Evolutionary conservation across 495 filamentous ascomycete genomes (phyloP).

Genomic region (Neurospora sp.): DNA sequence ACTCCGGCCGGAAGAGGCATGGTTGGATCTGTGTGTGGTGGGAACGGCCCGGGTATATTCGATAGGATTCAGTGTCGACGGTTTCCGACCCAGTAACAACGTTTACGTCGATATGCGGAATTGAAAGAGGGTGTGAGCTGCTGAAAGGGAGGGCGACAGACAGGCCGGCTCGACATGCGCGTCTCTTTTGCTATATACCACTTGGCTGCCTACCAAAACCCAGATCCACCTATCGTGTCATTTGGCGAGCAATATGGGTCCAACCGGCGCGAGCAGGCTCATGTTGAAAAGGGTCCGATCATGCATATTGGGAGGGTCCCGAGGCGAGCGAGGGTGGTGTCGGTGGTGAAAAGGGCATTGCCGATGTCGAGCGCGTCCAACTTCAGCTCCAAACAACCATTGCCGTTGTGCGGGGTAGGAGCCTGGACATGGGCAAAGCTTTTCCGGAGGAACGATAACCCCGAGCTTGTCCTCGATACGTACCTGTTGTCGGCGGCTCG

Average conservation of each 20-base stretch:
- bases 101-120: not conserved
- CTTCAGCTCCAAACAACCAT: not conserved
- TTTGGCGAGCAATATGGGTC: not conserved
- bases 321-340: not conserved
- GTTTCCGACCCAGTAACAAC: not conserved
- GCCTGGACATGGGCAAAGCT: not conserved
- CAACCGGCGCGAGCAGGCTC: not conserved
- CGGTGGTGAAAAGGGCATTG: not conserved
- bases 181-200: not conserved
- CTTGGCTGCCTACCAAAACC: not conserved
- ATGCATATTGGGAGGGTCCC: not conserved
- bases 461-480: not conserved
- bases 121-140: not conserved
- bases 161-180: not conserved
- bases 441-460: not conserved
- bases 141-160: not conserved
- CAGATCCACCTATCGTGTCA: not conserved
- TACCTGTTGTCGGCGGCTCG: not conserved
- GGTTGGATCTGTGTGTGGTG: not conserved
- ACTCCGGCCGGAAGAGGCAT: constrained; percentile 39
- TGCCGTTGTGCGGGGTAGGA: not conserved
- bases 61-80: not conserved
- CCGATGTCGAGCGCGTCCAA: not conserved
- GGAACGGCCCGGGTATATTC: not conserved
- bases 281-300: not conserved